Percentiles rank a stretch among this genome's conserved stretches.
phyloP scores from a whole-genome alignment of 495 filamentous ascomycete species.

The Neurospora terricola region DNA sequence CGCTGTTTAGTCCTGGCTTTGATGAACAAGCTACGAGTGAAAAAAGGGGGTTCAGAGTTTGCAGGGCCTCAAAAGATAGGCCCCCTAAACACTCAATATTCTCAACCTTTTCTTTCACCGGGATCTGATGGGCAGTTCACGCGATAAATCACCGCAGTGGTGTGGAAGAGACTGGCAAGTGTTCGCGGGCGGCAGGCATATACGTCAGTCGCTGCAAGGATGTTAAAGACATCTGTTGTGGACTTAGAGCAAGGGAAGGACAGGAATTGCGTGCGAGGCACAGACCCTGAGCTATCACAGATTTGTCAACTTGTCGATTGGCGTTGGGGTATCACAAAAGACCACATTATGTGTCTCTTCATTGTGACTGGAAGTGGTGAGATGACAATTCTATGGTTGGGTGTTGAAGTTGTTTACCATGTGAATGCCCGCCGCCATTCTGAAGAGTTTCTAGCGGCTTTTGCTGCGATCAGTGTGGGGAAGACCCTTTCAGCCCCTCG shows the following conservation, averaged over 20 bases:
- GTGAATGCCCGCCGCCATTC: neutral
- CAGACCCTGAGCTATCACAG: neutral
- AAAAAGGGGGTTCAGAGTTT: neutral
- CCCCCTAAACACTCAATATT: neutral
- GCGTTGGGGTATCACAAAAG: neutral
- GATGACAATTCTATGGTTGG: neutral
- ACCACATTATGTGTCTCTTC: neutral
- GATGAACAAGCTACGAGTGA: neutral
- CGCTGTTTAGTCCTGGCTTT: neutral
- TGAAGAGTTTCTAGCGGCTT: neutral
- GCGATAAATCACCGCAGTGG: neutral
- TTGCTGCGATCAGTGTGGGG: neutral
- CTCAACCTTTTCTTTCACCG: neutral
- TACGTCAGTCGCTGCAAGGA: slow-evolving; percentile 18
- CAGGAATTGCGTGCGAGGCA: neutral
- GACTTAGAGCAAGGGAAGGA: neutral
- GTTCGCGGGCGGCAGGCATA: slow-evolving; percentile 4
- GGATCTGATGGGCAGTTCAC: neutral
- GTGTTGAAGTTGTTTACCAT: neutral
- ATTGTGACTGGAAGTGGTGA: neutral
- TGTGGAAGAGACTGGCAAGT: neutral
- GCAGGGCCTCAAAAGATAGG: neutral
- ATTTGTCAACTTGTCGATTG: neutral
- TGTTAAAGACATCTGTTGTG: neutral
- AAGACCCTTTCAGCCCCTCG: neutral